Conservation (phyloP, 306 rosid species). For the Castanea crenata region DNA sequence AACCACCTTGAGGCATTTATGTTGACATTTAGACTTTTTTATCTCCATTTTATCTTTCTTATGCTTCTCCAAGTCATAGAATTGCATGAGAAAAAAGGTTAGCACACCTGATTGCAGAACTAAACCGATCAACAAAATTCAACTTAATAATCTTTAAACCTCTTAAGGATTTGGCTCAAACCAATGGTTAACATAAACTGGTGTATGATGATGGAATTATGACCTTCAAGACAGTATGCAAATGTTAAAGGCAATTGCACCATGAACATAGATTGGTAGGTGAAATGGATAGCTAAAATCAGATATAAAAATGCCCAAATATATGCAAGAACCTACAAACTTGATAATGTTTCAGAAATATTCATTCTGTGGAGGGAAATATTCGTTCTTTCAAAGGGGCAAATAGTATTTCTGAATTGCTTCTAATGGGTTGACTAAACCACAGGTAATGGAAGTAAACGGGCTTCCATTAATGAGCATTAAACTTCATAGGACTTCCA, state of each 20-base stretch:
- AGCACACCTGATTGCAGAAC: too few species aligned
- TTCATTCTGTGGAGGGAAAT: not conserved
- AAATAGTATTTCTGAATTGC: not conserved
- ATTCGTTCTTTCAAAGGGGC: not conserved
- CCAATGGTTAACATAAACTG: too few species aligned
- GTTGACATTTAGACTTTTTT: too few species aligned
- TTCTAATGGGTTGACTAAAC: not conserved
- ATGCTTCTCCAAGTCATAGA: too few species aligned
- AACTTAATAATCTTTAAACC: too few species aligned
- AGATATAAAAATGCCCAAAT: not conserved
- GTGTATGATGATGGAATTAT: not conserved
- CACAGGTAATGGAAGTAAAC: not conserved
- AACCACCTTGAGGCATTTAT: too few species aligned
- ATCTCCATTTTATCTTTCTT: too few species aligned
- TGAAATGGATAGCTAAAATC: not conserved
- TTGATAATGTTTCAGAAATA: too few species aligned
- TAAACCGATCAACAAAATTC: not conserved
- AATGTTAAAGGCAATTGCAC: not conserved
- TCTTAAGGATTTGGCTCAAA: too few species aligned
- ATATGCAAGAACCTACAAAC: too few species aligned
- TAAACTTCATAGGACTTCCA: not conserved
- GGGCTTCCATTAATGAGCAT: not conserved
- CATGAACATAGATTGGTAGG: not conserved
- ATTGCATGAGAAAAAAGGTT: too few species aligned
- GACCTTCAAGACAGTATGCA: not conserved